Base-by-base conservation (phyloP, 345 rosid genomes). In the Boechera divaricarpa region DNA sequence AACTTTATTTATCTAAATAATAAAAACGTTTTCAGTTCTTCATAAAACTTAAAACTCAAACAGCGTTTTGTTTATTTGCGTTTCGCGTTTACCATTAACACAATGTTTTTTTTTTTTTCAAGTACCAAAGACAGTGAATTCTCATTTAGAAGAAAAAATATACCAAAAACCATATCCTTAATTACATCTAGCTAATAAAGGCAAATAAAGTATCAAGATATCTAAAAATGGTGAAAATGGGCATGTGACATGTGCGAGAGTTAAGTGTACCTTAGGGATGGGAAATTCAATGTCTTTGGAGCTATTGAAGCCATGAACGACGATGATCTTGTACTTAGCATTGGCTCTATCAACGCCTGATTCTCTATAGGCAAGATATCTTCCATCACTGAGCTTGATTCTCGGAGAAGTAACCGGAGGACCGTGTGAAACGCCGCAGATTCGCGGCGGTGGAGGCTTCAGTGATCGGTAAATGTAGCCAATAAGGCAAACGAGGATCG, bases 321-420 rank as follows among this genome's bases (percentile, higher is more conserved):
- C 60, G 15, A 93, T 80, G 42, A 93, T 78, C 72, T 79, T 91
- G 75, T 80, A 60, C 28, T 87, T 83, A 56, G 94, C 91, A 36
- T 77, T 84, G 45, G 80, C 90, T 74, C 76, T 94, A 24, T 87
- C 81, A 72, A 88, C 79, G 8, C 97, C 96, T 0, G 82, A 32
- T 80, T 91, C 98, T 76, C 84, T 86, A 78, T 91, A 94, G 29
- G 98, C 89, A 74, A 94, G 67, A 83, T 87, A 82, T 82, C 97
- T 87, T 39, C 97, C 97, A 67, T 89, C 96, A 69, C 83, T 65
- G 65, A 94, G 91, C 72, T 85, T 87, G 45, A 94, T 51, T 81
- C 96, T 83, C 3, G 91, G 93, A 41, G 93, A 87, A 47, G 88
- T 87, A 47, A 90, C 75, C 8, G 85, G 87, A 49, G 94, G 91